Percentiles rank a stretch among this genome's conserved stretches.
Conservation (phyloP, 2,329 filamentous ascomycete species). For the Epichloe uncinata region DNA sequence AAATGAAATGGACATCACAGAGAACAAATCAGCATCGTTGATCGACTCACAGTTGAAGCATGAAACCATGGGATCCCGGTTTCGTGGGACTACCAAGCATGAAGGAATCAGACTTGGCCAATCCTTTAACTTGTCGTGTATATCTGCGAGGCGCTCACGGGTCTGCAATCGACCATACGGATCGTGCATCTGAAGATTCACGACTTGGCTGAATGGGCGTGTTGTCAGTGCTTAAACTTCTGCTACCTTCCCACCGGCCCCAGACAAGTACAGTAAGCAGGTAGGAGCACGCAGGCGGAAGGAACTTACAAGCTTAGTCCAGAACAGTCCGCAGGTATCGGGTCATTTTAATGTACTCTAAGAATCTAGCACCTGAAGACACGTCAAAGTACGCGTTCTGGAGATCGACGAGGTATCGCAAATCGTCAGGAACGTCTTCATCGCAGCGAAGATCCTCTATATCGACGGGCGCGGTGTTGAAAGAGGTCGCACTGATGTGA, state of each 20-base stretch:
- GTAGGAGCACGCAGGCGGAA: not conserved
- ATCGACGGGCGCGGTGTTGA: constrained; percentile 23
- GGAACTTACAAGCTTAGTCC: constrained; percentile 20
- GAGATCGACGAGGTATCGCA: constrained; percentile 22
- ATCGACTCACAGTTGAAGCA: constrained; percentile 16
- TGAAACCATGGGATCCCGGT: constrained; percentile 3
- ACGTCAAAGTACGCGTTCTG: constrained; percentile 19
- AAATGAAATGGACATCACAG: too few relatives aligned
- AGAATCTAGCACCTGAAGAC: constrained; percentile 24
- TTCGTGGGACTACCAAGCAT: constrained; percentile 17
- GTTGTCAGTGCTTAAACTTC: constrained; percentile 2
- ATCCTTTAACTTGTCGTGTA: constrained; percentile 19
- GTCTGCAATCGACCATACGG: constrained; percentile 8
- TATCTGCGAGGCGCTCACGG: constrained; percentile 11
- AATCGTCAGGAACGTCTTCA: constrained; percentile 25
- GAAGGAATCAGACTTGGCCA: constrained; percentile 24
- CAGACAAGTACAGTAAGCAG: not conserved
- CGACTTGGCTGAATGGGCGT: constrained; percentile 13
- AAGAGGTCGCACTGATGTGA: constrained; percentile 27
- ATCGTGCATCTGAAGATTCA: constrained; percentile 7
- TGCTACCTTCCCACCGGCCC: too few relatives aligned
- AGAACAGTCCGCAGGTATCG: constrained; percentile 19
- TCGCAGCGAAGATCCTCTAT: constrained; percentile 31
- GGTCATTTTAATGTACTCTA: constrained; percentile 20
- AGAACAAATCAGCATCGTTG: too few relatives aligned